phyloP scores from a whole-genome alignment of 2,329 filamentous ascomycete species.

The Ustulina deusta region DNA sequence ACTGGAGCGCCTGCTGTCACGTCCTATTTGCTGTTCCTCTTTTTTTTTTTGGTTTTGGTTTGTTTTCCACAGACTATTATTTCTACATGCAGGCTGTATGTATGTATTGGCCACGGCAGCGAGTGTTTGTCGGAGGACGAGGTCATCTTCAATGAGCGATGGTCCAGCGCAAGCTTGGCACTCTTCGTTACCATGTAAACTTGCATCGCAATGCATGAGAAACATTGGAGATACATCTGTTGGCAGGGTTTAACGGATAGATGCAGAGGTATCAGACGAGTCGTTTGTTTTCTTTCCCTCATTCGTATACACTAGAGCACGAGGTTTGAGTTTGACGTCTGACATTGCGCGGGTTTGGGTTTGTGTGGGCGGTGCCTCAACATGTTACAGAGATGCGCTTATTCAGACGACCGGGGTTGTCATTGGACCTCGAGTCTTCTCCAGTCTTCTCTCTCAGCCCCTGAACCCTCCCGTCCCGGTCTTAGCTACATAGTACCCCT shows the following conservation, averaged over 20 bases:
- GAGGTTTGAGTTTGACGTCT: slow-evolving; percentile 50
- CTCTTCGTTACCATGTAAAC: slow-evolving; percentile 21
- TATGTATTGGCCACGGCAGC: slow-evolving; percentile 16
- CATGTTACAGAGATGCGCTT: slow-evolving; percentile 56
- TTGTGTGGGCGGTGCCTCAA: slow-evolving; percentile 55
- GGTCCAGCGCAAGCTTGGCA: slow-evolving; percentile 35
- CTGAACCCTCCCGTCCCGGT: slow-evolving; percentile 28
- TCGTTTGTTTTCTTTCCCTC: slow-evolving; percentile 27
- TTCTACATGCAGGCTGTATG: slow-evolving; percentile 4
- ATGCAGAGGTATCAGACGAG: slow-evolving; percentile 38
- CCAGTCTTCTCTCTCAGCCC: slow-evolving; percentile 36
- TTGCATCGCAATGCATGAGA: slow-evolving; percentile 17
- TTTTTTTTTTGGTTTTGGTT: background rate
- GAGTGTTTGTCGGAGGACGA: slow-evolving; percentile 22
- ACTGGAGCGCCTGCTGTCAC: slow-evolving; percentile 23
- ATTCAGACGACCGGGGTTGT: slow-evolving; percentile 43
- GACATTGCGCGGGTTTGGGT: slow-evolving; percentile 53
- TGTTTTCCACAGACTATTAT: background rate
- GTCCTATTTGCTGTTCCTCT: background rate
- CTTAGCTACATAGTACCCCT: slow-evolving; percentile 10
- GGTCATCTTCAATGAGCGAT: slow-evolving; percentile 8
- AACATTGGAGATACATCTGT: slow-evolving; percentile 32
- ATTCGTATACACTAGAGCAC: slow-evolving; percentile 38
- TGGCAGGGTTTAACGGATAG: slow-evolving; percentile 12
- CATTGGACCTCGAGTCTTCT: slow-evolving; percentile 47